phyloP scores from a whole-genome alignment of 1,284 basidiomycete species.

The Omphalotus olearius region DNA sequence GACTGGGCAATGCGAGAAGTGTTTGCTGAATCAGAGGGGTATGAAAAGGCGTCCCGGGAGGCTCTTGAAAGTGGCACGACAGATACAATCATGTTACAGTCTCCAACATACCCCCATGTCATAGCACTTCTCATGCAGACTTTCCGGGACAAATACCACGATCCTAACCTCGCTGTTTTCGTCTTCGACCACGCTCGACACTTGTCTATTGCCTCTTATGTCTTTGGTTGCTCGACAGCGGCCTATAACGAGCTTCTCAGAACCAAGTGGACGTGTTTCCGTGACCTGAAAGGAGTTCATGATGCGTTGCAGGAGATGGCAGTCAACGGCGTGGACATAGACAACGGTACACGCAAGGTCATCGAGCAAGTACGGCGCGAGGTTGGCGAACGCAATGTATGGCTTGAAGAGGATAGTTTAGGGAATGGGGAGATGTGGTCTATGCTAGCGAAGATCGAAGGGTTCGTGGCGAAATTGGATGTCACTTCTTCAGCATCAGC shows the following conservation, averaged over 20 bases:
- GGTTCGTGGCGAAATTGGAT: conserved; percentile 20
- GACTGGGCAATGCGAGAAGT: conserved; percentile 74
- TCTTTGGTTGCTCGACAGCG: conserved; percentile 80
- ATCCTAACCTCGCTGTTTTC: conserved; percentile 80
- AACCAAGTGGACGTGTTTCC: conserved; percentile 79
- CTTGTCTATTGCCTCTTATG: conserved; percentile 72
- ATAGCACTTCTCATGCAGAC: conserved; percentile 71
- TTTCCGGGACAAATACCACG: conserved; percentile 71
- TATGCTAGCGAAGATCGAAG: conserved; percentile 36
- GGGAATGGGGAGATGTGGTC: conserved; percentile 37
- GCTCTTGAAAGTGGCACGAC: conserved; percentile 27
- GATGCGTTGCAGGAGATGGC: conserved; percentile 78
- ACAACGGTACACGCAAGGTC: conserved; percentile 55
- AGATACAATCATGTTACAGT: conserved; percentile 38
- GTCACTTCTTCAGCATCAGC: neutral
- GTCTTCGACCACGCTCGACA: conserved; percentile 77
- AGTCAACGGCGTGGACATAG: conserved; percentile 67
- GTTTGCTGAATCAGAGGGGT: conserved; percentile 53
- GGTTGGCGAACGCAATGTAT: conserved; percentile 48
- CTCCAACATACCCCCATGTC: conserved; percentile 68
- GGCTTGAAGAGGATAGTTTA: conserved; percentile 43
- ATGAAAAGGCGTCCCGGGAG: conserved; percentile 42
- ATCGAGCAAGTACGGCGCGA: conserved; percentile 67
- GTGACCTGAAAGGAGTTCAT: conserved; percentile 70
- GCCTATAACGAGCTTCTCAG: conserved; percentile 84